These are phyloP conservation scores for Alternaria ethzedia DNA, from an alignment of 2,329 filamentous ascomycete genomes.

Conservation along the genomic window DNA sequence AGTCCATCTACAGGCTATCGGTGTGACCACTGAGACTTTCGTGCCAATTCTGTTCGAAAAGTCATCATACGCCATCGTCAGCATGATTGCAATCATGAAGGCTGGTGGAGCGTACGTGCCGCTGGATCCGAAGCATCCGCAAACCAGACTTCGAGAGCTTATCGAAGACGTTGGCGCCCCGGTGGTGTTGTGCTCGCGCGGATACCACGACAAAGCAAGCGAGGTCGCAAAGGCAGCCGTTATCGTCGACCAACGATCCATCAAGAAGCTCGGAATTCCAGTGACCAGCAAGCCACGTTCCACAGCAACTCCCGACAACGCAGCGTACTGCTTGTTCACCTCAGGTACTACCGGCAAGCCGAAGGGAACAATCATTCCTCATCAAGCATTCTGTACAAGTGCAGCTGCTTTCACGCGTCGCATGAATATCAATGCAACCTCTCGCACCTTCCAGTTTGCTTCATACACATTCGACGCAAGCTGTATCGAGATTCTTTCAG, in stretches of 20 bases:
- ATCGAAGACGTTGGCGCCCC: constrained; percentile 38
- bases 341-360: constrained; percentile 53
- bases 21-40: constrained; percentile 37
- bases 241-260: constrained; percentile 49
- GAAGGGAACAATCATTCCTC: constrained; percentile 68
- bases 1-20: constrained; percentile 31
- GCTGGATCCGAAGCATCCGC: constrained; percentile 47
- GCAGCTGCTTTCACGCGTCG: constrained; percentile 35
- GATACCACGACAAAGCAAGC: constrained; percentile 24
- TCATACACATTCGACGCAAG: constrained; percentile 64
- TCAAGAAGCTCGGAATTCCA: constrained; percentile 42
- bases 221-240: constrained; percentile 31
- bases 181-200: constrained; percentile 36
- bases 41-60: constrained; percentile 49
- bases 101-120: constrained; percentile 48
- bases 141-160: constrained; percentile 46
- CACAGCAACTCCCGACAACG: constrained; percentile 50
- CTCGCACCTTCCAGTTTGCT: constrained; percentile 62
- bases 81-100: constrained; percentile 48
- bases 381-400: constrained; percentile 63
- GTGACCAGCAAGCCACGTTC: constrained; percentile 48
- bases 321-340: constrained; percentile 68
- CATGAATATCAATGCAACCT: constrained; percentile 56
- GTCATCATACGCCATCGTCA: constrained; percentile 38
- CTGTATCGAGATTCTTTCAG: constrained; percentile 62